Base-by-base conservation (phyloP, 129 eudicot species). In the Silybum marianum region DNA sequence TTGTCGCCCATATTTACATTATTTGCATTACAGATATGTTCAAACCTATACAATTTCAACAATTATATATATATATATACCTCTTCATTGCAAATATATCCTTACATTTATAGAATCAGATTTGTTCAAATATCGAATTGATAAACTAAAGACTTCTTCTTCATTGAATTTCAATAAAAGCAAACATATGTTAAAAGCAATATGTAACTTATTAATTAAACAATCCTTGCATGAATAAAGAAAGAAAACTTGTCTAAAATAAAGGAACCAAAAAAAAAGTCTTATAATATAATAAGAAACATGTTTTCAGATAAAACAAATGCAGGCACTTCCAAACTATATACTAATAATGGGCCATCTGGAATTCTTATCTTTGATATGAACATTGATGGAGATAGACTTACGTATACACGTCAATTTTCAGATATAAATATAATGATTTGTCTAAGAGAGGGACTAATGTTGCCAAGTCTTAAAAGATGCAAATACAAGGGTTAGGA, bases 221-320 rank as follows among this genome's bases (percentile, higher is more conserved):
- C 48, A 72, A 78, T 62, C 46, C 74, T 62, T 63, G 6, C 42
- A 60, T 42, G 65, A 84, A 72, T 78, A 63, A 39, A 65, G 22
- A 72, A 78, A 65, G 6, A 46, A 72, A 62, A 21, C 14, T 65
- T 78, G 80, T 78, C 76, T 54, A 74, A 19, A 65, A 72, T 38
- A 72, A 48, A 44, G 80, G 51, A 70, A 72, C 78, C 75, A 78
- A 18, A 26, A 14, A 69, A 54, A 74, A 72, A 24, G 22, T 78
- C 69, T 7, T 4, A 72, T 60, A 60, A 34, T 44, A 32, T 84
- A 40, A 84, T 46, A 78, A 77, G 74, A 71, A 78, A 63, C 69
- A 62, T 77, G 82, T 83, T 40, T 21, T 72, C 75, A 78, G 44
- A 46, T 83, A 72, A 78, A 10, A 84, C 86, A 84, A 72, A 63